Conservation (phyloP, 108 stramenopile genomes). For the Cyclotella distinguenda region DNA sequence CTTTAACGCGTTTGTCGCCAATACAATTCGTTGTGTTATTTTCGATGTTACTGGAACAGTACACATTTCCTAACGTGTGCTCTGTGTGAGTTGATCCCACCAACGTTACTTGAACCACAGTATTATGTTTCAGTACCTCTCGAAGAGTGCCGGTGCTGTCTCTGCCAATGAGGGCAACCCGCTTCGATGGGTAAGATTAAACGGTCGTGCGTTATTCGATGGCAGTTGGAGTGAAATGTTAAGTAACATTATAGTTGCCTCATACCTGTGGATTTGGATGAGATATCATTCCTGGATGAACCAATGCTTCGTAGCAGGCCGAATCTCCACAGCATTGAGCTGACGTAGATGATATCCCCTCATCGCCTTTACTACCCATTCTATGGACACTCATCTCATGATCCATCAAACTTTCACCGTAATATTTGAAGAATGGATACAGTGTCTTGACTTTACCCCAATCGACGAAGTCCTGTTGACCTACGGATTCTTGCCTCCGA, state of each 20-base stretch:
- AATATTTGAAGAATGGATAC: neutral
- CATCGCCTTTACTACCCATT: neutral
- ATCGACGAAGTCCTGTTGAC: neutral
- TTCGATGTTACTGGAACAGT: too few relatives aligned
- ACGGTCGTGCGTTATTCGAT: neutral
- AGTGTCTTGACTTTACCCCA: too few relatives aligned
- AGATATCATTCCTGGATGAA: slow-evolving; percentile 91
- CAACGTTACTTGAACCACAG: too few relatives aligned
- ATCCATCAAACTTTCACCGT: neutral
- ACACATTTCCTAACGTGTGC: too few relatives aligned
- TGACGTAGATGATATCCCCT: neutral
- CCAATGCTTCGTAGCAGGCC: slow-evolving; percentile 48
- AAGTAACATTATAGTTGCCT: too few relatives aligned
- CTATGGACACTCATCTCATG: neutral
- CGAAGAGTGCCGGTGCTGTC: slow-evolving; percentile 66
- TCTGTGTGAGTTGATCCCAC: too few relatives aligned
- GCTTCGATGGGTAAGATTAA: neutral
- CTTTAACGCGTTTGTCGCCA: slow-evolving; percentile 64
- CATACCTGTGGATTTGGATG: slow-evolving; percentile 59
- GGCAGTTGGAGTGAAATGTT: neutral
- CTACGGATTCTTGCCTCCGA: too few relatives aligned
- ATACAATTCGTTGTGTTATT: too few relatives aligned
- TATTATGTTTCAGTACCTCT: slow-evolving; percentile 23
- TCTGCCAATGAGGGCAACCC: slow-evolving; percentile 70
- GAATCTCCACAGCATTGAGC: neutral